A percentile compares a stretch with the other conserved stretches of the same genome.
phyloP scores from a whole-genome alignment of 345 rosid species.

The Erodium maritimum region DNA sequence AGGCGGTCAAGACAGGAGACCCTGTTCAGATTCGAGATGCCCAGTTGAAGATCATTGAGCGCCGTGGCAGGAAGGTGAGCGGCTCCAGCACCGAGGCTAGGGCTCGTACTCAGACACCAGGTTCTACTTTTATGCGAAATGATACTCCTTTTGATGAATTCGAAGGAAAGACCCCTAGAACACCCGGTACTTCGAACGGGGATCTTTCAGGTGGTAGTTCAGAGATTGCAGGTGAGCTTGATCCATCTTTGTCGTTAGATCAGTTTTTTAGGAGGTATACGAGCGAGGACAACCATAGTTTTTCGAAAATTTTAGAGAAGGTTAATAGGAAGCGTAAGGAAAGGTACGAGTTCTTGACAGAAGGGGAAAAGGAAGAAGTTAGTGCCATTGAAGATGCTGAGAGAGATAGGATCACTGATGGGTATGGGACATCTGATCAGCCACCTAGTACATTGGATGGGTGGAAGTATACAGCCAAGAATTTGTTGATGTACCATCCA shows the following conservation, averaged over 20 bases:
- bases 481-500: constrained; percentile 93
- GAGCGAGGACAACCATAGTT: constrained; percentile 89
- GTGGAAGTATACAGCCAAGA: constrained; percentile 82
- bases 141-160: constrained; percentile 78
- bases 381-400: constrained; percentile 41
- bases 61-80: constrained; percentile 48
- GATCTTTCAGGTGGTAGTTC: constrained; percentile 28
- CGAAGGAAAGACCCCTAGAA: constrained; percentile 42
- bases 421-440: constrained; percentile 91
- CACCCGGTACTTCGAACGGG: constrained; percentile 27
- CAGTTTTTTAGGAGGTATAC: constrained; percentile 83
- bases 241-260: constrained; percentile 52
- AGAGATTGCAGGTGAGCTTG: constrained; percentile 32
- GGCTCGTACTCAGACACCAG: constrained; percentile 52
- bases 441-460: constrained; percentile 77
- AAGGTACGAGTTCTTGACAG: constrained; percentile 46
- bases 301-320: constrained; percentile 72
- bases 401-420: constrained; percentile 81
- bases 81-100: constrained; percentile 25
- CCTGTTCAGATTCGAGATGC: constrained; percentile 86
- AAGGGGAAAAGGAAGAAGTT: constrained; percentile 43
- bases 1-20: constrained; percentile 74
- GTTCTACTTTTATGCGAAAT: constrained; percentile 66
- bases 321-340: constrained; percentile 85
- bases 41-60: constrained; percentile 89